Percentiles rank a stretch among this genome's conserved stretches.
phyloP scores from a whole-genome alignment of 2,329 filamentous ascomycete species.

The Cladosporium austrohemisphaericum region DNA sequence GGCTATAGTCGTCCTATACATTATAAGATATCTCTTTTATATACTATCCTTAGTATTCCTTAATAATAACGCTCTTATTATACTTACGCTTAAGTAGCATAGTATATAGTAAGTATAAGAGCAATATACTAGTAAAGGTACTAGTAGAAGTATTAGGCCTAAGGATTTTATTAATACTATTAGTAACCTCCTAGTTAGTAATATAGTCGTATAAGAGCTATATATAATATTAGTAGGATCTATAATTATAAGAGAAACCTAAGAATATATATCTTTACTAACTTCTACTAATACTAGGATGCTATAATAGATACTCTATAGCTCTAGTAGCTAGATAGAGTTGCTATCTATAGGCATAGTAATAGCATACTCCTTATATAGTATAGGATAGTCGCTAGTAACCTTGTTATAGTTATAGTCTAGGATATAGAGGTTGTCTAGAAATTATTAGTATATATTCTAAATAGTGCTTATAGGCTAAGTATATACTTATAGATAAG shows the following conservation, averaged over 20 bases:
- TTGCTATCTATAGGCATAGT: not conserved
- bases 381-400: not conserved
- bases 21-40: too few relatives aligned
- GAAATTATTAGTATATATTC: too few relatives aligned
- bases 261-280: not conserved
- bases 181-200: not conserved
- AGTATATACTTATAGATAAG: too few relatives aligned
- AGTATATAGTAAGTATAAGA: too few relatives aligned
- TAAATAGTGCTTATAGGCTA: too few relatives aligned
- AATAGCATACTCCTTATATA: not conserved
- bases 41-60: too few relatives aligned
- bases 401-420: not conserved
- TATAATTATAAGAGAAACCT: not conserved
- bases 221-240: not conserved
- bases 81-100: not conserved
- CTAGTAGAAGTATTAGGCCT: not conserved
- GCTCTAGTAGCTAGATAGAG: not conserved
- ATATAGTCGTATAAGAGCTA: not conserved
- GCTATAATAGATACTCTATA: not conserved
- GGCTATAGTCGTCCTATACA: too few relatives aligned
- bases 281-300: not conserved
- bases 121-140: not conserved
- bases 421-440: not conserved
- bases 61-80: not conserved
- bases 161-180: not conserved